These are phyloP conservation scores for Termitomyces bulborhizus DNA, from an alignment of 768 basidiomycete species.

Conservation along the genomic window DNA sequence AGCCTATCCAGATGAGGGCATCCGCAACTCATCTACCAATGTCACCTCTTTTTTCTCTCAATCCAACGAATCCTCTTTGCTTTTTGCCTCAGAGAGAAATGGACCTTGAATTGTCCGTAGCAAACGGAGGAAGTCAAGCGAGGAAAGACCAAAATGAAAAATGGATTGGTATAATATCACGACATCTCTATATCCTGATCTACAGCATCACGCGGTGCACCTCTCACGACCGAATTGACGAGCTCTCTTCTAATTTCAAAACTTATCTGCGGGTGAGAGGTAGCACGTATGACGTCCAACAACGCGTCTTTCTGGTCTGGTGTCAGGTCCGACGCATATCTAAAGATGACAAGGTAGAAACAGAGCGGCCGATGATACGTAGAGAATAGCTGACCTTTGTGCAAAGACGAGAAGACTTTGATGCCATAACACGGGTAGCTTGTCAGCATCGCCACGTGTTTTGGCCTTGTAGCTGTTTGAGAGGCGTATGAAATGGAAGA, in stretches of 20 bases:
- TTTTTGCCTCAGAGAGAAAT: neutral
- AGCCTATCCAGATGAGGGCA: too few species aligned
- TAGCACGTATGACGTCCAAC: constrained; percentile 84
- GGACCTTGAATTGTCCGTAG: neutral
- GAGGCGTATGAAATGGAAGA: constrained; percentile 96
- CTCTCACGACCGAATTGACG: constrained; percentile 79
- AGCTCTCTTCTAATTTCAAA: constrained; percentile 89
- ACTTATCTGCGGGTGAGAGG: constrained; percentile 83
- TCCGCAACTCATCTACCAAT: too few species aligned
- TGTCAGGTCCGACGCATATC: constrained; percentile 91
- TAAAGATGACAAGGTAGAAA: constrained; percentile 22
- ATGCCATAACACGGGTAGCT: constrained; percentile 97
- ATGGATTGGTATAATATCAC: constrained; percentile 21
- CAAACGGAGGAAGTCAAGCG: neutral
- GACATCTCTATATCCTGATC: constrained; percentile 65
- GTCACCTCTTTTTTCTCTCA: neutral
- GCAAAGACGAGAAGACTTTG: constrained; percentile 92
- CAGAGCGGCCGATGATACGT: neutral
- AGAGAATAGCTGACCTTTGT: constrained; percentile 58
- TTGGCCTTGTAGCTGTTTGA: constrained; percentile 85
- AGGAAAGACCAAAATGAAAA: neutral
- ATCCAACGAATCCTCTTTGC: neutral
- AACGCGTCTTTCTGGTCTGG: constrained; percentile 97
- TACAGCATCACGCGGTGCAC: constrained; percentile 64
- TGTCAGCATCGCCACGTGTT: constrained; percentile 61